Base-by-base conservation (phyloP, 257 asterid genomes). In the Petrea volubilis region DNA sequence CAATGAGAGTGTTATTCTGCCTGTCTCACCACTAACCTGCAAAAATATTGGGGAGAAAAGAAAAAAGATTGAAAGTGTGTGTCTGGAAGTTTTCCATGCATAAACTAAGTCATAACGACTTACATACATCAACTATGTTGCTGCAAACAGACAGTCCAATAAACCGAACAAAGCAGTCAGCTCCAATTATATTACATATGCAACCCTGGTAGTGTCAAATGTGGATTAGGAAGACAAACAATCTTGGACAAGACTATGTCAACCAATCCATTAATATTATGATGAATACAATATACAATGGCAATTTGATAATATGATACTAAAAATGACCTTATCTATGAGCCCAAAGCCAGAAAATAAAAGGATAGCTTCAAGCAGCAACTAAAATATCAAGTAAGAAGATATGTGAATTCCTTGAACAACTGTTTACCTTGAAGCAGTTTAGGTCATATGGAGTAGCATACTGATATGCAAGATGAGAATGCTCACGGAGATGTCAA, bases 101-200 rank as follows among this genome's bases (percentile, higher is more conserved):
- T 50, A 74, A 73, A 60, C 21, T 15, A 58, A 79, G 31, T 49
- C 10, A 34, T 15, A 68, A 31, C 63, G 46, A 53, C 7, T 64
- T 50, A 52, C 93, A 20, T 84, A 95, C 99, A 88, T 92, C 94
- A 78, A 83, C 66, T 64, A 92, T 69, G 78, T 83, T 85, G 83
- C 95, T 81, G 72, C 98, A 92, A 77, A 95, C 97, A 59, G 99
- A 95, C 80, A 92, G 99, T 50, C 98, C 99, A 56, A 92, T 59
- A 82, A 82, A 95, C 70, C 99, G 99, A 56, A 95, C 88, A 72
- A 95, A 95, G 88, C 97, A 88, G 59, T 98, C 99, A 60, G 86
- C 75, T 56, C 90, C 99, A 73, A 95, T 95, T 71, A 95, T 78
- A 77, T 90, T 95, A 79, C 98, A 92, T 70, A 95, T 67, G 77